Percentiles rank a stretch among this genome's conserved stretches.
phyloP scores from a whole-genome alignment of 331 rosid species.

The Acacia pycnantha region DNA sequence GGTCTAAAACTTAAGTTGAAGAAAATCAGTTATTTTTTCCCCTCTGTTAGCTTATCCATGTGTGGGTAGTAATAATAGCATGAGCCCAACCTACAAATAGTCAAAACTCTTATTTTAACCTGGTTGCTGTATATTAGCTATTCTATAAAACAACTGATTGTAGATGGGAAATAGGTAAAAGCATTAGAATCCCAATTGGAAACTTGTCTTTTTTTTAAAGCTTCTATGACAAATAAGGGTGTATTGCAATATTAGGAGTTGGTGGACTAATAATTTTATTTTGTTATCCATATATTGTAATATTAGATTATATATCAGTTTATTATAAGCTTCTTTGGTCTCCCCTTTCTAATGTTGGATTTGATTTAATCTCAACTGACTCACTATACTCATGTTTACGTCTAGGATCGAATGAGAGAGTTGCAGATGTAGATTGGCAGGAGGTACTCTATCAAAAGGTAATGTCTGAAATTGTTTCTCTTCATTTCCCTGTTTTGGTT shows the following conservation, averaged over 20 bases:
- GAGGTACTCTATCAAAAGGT: constrained; percentile 31
- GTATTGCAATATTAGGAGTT: not conserved
- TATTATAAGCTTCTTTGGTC: not conserved
- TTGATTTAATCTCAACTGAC: not conserved
- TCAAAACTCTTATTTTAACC: too few species aligned
- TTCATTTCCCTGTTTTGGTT: not conserved
- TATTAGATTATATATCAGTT: too few species aligned
- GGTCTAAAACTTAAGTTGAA: not conserved
- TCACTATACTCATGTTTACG: not conserved
- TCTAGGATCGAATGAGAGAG: constrained; percentile 12
- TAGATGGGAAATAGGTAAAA: too few species aligned
- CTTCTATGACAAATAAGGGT: not conserved
- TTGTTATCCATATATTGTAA: not conserved
- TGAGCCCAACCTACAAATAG: too few species aligned
- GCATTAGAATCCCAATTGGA: not conserved
- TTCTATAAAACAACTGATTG: too few species aligned
- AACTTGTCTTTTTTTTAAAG: not conserved
- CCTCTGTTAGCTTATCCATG: not conserved
- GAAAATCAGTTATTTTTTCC: not conserved
- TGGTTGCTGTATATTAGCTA: too few species aligned
- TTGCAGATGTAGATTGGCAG: constrained; percentile 19
- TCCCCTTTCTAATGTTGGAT: not conserved
- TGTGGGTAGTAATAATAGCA: not conserved
- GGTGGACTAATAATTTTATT: not conserved
- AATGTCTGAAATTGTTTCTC: not conserved